These are phyloP conservation scores for Sarocladiaceae sp. DNA, from an alignment of 2,329 filamentous ascomycete genomes.

Conservation along the genomic window DNA sequence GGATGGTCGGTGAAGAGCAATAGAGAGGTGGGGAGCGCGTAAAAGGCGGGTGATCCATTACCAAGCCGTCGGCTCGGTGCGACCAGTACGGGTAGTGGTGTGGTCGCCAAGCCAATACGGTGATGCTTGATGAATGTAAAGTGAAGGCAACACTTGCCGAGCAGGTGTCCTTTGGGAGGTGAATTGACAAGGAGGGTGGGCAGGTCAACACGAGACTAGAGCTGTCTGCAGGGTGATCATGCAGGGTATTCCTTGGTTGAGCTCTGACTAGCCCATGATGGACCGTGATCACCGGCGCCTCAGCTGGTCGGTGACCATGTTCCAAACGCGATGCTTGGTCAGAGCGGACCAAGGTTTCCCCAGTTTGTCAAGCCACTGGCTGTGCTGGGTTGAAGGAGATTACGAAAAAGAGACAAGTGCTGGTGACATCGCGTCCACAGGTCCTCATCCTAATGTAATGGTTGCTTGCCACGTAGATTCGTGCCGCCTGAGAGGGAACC, in stretches of 20 bases:
- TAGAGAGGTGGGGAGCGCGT: not conserved
- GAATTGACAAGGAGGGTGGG: not conserved
- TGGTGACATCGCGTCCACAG: not conserved
- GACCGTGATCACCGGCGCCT: not conserved
- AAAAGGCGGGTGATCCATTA: not conserved
- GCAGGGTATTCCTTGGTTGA: conserved; percentile 21
- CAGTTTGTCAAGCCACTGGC: not conserved
- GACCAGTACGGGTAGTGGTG: not conserved
- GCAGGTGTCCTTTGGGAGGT: no score
- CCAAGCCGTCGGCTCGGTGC: conserved; percentile 5
- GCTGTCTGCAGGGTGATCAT: conserved; percentile 30
- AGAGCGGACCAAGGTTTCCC: not conserved
- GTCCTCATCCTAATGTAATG: not conserved
- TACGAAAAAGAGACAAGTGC: not conserved
- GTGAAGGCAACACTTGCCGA: not conserved
- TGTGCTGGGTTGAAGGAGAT: not conserved
- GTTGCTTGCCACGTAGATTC: not conserved
- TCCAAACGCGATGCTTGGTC: not conserved
- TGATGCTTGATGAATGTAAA: no score
- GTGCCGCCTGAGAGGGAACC: not conserved
- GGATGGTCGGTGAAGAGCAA: conserved; percentile 3
- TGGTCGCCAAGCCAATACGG: not conserved
- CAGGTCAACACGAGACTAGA: conserved; percentile 25
- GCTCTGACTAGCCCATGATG: conserved; percentile 2
- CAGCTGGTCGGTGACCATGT: not conserved